Base-by-base conservation (phyloP, 352 stramenopile species). In the Globisporangium cylindrosporum region DNA sequence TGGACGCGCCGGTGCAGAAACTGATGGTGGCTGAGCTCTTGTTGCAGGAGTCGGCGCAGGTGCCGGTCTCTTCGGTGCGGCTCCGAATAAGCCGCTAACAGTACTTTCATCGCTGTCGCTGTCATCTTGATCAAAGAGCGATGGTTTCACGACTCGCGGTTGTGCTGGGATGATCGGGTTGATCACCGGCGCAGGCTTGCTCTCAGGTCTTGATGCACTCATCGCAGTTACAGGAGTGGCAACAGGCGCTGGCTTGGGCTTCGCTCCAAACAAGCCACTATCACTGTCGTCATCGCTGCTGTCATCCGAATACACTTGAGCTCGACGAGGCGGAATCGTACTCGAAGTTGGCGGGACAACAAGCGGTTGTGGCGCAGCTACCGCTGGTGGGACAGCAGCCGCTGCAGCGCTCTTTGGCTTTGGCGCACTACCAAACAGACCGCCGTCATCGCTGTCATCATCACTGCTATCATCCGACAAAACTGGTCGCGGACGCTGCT, bases 401-500 rank as follows among this genome's bases (percentile, higher is more conserved):
- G 41, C 41, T 5, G 41, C 41, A 49, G 41, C 15, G 41, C 41
- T 49, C 41, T 49, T 49, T 22, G 41, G 41, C 41, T 49, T 49
- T 49, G 41, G 41, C 15, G 15, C 41, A 10, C 41, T 49, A 49
- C 54, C 54, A 24, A 59, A 59, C 25, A 59, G 54, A 34, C 25
- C 54, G 15, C 54, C 54, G 27, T 59, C 54, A 24, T 59, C 54
- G 18, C 54, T 59, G 14, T 59, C 54, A 32, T 57, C 49, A 29
- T 59, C 54, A 27, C 54, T 77, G 59, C 76, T 75, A 49, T 62
- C 60, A 36, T 81, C 76, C n/a, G 79, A 88, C 1, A 86, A 75
- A n/a, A 78, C 69, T 2, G 81, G 74, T 38, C 74, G 80, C 51
- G 73, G 73, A 64, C 74, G 62, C 62, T 84, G 64, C 58, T 75